Conservation (phyloP, 192 early-diverging fungal species). For the Podila clonocystis region DNA sequence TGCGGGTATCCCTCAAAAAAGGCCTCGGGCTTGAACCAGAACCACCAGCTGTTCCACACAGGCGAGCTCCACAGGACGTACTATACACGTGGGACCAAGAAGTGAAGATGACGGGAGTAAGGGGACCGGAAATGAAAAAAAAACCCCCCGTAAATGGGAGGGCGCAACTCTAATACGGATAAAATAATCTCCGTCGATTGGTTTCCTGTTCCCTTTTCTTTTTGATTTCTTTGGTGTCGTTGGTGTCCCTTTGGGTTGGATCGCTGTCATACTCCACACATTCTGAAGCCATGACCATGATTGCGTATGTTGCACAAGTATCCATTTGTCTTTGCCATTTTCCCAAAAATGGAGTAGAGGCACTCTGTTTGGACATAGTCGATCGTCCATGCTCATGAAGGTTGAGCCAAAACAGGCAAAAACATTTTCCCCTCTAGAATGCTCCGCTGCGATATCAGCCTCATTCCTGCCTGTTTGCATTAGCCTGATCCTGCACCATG, state of each 20-base stretch:
- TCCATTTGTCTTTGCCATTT: no score
- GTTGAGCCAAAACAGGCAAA: no score
- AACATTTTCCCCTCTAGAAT: no score
- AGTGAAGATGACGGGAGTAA: neutral
- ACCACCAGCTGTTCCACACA: conserved; percentile 68
- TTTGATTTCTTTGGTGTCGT: neutral
- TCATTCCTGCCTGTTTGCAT: no score
- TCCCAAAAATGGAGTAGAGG: no score
- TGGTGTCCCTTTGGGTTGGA: neutral
- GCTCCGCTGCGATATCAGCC: no score
- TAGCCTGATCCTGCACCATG: no score
- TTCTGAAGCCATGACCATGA: no score
- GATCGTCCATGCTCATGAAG: no score
- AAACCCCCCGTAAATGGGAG: no score
- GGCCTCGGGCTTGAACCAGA: conserved; percentile 54
- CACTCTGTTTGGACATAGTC: no score
- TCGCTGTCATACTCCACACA: neutral
- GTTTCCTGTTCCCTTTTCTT: neutral
- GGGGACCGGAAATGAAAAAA: neutral
- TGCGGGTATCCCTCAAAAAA: conserved; percentile 67
- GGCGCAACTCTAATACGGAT: neutral
- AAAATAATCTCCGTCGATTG: neutral
- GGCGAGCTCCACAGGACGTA: conserved; percentile 68
- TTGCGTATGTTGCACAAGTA: no score
- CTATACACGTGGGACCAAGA: conserved; percentile 22